A percentile compares a stretch with the other conserved stretches of the same genome.
phyloP scores from a whole-genome alignment of 352 stramenopile genomes.

The Phytophthora tentaculata region DNA sequence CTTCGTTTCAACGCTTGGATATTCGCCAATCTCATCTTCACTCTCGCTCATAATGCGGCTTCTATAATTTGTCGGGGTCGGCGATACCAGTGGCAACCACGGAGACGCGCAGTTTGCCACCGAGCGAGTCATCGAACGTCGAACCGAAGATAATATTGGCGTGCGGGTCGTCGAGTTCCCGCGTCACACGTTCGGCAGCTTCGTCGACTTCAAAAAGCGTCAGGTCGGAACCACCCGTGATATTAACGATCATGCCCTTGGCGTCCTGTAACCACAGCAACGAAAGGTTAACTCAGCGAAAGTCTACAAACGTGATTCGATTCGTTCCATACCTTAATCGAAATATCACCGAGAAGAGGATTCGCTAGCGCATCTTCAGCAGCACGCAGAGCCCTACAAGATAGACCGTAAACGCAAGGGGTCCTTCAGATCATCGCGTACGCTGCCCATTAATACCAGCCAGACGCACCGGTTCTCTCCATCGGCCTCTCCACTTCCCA shows the following conservation, averaged over 20 bases:
- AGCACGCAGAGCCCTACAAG: slow-evolving; percentile 65
- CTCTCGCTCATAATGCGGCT: slow-evolving; percentile 4
- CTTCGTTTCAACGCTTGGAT: slow-evolving; percentile 8
- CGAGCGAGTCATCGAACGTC: slow-evolving; percentile 83
- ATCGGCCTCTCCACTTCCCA: slow-evolving; percentile 91
- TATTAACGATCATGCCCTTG: slow-evolving; percentile 96
- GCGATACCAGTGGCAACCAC: slow-evolving; percentile 88
- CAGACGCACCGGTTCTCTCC: slow-evolving; percentile 83
- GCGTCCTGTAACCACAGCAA: slow-evolving; percentile 54
- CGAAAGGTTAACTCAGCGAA: background rate
- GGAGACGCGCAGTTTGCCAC: slow-evolving; percentile 85
- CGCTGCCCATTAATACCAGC: background rate
- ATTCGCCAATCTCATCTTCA: slow-evolving; percentile 4
- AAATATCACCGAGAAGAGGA: slow-evolving; percentile 90
- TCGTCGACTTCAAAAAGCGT: slow-evolving; percentile 93
- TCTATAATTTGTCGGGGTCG: slow-evolving; percentile 83
- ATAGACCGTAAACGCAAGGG: slow-evolving; percentile 10
- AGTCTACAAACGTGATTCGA: too few species aligned
- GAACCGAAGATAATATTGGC: slow-evolving; percentile 92
- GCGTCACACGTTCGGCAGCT: slow-evolving; percentile 84
- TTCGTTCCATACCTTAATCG: slow-evolving; percentile 69
- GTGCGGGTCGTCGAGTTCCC: slow-evolving; percentile 87
- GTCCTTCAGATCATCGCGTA: slow-evolving; percentile 4
- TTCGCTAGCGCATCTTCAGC: slow-evolving; percentile 89
- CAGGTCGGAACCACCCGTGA: slow-evolving; percentile 93